These are phyloP conservation scores for Penicillium coffeae DNA, from an alignment of 495 filamentous ascomycete genomes.

Conservation along the genomic window DNA sequence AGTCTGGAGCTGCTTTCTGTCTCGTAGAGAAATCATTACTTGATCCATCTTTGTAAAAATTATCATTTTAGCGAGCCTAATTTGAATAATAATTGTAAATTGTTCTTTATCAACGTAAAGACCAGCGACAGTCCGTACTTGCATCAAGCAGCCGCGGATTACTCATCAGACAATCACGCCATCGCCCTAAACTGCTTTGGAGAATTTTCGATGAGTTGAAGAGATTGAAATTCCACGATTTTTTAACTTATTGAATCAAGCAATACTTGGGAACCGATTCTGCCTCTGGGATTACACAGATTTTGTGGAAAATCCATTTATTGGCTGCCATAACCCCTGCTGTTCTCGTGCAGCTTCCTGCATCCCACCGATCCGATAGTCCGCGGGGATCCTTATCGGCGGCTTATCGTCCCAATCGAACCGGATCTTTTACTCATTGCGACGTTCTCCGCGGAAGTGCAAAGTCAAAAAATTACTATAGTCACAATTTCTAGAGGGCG, in stretches of 20 bases:
- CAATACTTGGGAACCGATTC: too few species aligned
- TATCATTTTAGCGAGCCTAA: too few species aligned
- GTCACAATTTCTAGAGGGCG: too few species aligned
- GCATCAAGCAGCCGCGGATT: not conserved
- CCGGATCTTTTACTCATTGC: slow-evolving; percentile 23
- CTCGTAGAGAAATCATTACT: too few species aligned
- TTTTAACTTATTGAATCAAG: not conserved
- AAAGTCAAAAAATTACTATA: not conserved
- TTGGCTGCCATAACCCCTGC: too few species aligned
- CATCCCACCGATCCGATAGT: not conserved
- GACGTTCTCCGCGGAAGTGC: slow-evolving; percentile 31
- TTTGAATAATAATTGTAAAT: too few species aligned
- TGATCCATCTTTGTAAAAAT: too few species aligned
- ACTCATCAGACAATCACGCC: not conserved
- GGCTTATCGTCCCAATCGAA: slow-evolving; percentile 22
- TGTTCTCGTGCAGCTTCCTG: not conserved
- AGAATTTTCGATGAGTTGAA: not conserved
- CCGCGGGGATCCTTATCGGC: slow-evolving; percentile 19
- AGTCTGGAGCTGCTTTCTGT: too few species aligned
- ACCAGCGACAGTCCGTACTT: too few species aligned
- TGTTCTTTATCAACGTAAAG: too few species aligned
- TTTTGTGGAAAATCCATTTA: too few species aligned
- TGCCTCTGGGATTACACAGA: too few species aligned
- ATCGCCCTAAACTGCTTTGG: not conserved
- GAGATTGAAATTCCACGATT: not conserved